Conservation (phyloP, 495 filamentous ascomycete species). For the Pyronema omphalodes region DNA sequence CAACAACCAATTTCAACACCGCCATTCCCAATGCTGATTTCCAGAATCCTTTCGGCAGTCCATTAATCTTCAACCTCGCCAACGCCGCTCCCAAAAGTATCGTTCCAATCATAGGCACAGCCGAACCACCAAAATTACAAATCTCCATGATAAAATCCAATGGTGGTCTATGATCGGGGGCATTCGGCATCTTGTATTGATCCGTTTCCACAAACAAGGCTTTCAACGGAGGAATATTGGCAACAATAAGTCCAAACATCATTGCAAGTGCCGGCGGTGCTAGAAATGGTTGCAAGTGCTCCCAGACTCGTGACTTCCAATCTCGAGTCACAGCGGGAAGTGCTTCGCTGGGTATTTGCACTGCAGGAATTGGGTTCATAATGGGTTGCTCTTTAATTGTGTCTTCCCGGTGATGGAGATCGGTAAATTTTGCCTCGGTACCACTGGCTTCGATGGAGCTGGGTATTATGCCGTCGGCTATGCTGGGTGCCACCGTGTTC, state of each 20-base stretch:
- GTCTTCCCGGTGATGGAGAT: no score
- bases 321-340: neutral
- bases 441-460: no score
- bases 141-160: constrained; percentile 22
- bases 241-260: constrained; percentile 14
- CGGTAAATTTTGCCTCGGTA: no score
- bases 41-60: constrained; percentile 22
- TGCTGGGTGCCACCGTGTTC: no score
- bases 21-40: constrained; percentile 18
- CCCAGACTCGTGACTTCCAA: constrained; percentile 11
- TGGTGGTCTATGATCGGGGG: constrained; percentile 18
- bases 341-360: neutral
- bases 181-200: constrained; percentile 9
- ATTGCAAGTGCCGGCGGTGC: constrained; percentile 15
- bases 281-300: constrained; percentile 11
- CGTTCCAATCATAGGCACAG: constrained; percentile 17
- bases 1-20: constrained; percentile 19
- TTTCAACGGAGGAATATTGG: constrained; percentile 16
- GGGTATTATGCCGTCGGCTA: no score
- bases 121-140: constrained; percentile 10
- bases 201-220: constrained; percentile 12
- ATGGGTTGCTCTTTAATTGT: no score
- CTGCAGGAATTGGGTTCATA: no score
- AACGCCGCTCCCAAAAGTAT: constrained; percentile 16
- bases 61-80: constrained; percentile 13